Evolutionary conservation across 345 rosid genomes (phyloP), one percentile per base, ranked within the genome.

Genomic region (Moringa oleifera): DNA sequence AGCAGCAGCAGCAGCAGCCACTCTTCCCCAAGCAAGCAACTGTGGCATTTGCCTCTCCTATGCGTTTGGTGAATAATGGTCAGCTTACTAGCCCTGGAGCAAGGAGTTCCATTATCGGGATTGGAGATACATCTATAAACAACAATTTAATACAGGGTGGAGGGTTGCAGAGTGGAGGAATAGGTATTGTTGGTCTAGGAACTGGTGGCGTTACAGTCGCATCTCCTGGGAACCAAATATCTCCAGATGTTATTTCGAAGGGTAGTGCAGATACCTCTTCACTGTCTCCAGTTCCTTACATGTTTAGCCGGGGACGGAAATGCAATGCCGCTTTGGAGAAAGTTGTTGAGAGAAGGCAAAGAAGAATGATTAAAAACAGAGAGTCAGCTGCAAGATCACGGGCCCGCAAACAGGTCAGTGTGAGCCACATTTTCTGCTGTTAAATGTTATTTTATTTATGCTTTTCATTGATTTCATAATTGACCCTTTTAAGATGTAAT

Each of bases 331-430:
- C 87, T 53, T 56, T 87, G 53, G 99, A 90, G 86, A 94, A 87
- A 79, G 97, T 91, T 41, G 86, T 84, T 53, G 95, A 91, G 75
- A 85, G 99, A 75, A 86, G 97, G 84, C 99, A 94, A 63, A 81
- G 85, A 72, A 86, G 99, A 78, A 94, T 94, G 99, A 90, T 94
- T 58, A 94, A 94, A 75, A 94, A 94, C 68, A 79, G 99, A 57
- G 97, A 94, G 69, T 94, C 99, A 12, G 99, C 99, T 75, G 95
- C 97, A 25, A 86, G 96, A 72, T 94, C 97, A 54, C 75, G 99
- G 67, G 96, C 96, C 76, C 96, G 99, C 57, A 94, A 94, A 80
- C 99, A 94, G 99, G 99, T 91, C 59, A 74, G 57, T 57, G 23
- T 51, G 31, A 20, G 10, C 6, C 13, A 7, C 12, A 41, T 41